phyloP scores from a whole-genome alignment of 495 filamentous ascomycete genomes.

The Penicillium longicatenatum region DNA sequence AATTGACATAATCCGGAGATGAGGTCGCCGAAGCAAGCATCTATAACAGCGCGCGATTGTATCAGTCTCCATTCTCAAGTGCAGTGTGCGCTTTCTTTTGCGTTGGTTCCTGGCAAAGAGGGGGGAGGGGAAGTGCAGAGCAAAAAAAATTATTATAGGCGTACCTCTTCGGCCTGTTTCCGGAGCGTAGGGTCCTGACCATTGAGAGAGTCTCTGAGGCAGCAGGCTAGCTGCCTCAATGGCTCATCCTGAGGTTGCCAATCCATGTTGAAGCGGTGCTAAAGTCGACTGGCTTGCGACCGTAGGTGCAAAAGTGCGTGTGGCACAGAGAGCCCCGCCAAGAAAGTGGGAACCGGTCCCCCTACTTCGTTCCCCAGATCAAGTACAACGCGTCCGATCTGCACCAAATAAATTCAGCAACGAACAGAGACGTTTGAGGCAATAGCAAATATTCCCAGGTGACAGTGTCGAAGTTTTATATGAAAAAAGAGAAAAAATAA shows the following conservation, averaged over 20 bases:
- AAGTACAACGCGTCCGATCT: not conserved
- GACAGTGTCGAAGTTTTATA: not conserved
- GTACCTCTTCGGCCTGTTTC: constrained; percentile 70
- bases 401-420: not conserved
- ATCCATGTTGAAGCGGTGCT: constrained; percentile 59
- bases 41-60: constrained; percentile 43
- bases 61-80: not conserved
- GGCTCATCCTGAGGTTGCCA: constrained; percentile 92
- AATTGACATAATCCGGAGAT: constrained; percentile 95
- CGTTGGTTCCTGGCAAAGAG: not conserved
- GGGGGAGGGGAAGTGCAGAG: constrained; percentile 4
- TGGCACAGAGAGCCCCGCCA: constrained; percentile 34
- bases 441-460: not conserved
- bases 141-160: constrained; percentile 17
- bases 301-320: constrained; percentile 30
- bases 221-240: constrained; percentile 84
- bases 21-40: constrained; percentile 91
- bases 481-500: not conserved
- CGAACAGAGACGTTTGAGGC: not conserved
- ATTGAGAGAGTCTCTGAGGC: constrained; percentile 89
- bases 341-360: constrained; percentile 33
- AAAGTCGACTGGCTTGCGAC: constrained; percentile 27
- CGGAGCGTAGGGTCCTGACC: constrained; percentile 73
- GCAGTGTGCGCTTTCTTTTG: not conserved
- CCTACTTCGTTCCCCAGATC: constrained; percentile 25